phyloP scores from a whole-genome alignment of 2,329 filamentous ascomycete species.

The Fusarium xyrophilum region DNA sequence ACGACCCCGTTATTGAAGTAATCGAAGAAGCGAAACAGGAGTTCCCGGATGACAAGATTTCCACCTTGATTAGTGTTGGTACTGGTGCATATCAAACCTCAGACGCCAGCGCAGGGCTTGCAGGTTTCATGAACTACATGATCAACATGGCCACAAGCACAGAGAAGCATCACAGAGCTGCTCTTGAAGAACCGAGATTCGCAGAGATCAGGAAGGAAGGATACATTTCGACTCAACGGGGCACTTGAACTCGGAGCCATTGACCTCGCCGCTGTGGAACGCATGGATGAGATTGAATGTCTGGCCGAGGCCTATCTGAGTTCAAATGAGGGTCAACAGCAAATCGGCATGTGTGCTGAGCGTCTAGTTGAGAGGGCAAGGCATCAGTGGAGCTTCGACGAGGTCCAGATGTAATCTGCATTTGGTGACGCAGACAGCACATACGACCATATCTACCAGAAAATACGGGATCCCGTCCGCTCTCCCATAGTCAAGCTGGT shows the following conservation, averaged over 20 bases:
- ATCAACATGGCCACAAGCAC: background rate
- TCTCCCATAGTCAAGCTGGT: conserved; percentile 2
- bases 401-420: background rate
- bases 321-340: background rate
- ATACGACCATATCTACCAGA: conserved; percentile 6
- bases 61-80: background rate
- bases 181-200: background rate
- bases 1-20: background rate
- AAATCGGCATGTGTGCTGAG: background rate
- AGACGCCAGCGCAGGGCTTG: background rate
- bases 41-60: background rate
- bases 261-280: background rate
- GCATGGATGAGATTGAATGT: background rate
- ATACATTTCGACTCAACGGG: background rate
- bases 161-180: background rate
- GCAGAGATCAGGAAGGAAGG: background rate
- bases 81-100: background rate
- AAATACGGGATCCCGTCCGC: conserved; percentile 2
- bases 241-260: background rate
- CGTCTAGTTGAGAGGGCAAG: background rate
- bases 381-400: background rate
- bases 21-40: background rate
- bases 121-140: background rate
- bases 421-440: background rate
- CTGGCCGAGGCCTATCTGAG: background rate